Evolutionary conservation across 768 basidiomycete genomes (phyloP).

Genomic region (Podaxis sp.): DNA sequence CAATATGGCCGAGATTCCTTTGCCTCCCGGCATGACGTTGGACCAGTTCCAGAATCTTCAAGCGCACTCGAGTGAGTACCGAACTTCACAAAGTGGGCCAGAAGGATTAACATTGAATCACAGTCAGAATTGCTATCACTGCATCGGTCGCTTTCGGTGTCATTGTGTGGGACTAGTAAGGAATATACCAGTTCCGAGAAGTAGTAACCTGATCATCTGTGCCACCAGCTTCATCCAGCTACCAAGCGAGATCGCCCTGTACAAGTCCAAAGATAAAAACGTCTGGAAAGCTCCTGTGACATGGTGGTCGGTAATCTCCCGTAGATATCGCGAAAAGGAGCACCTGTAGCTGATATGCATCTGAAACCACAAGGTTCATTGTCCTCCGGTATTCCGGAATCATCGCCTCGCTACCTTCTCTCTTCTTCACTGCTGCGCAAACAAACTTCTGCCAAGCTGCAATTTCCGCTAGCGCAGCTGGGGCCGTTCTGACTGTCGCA

Average conservation of each 20-base stretch:
- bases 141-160: conserved; percentile 3
- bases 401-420: conserved; percentile 1
- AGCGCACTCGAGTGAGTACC: conserved; percentile 1
- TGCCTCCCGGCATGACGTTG: conserved; percentile 1
- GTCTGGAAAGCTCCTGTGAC: conserved; percentile 4
- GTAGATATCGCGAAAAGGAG: background rate
- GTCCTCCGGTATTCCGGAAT: conserved; percentile 5
- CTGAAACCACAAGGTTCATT: background rate
- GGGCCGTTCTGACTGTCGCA: conserved; percentile 2
- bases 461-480: background rate
- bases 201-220: background rate
- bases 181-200: background rate
- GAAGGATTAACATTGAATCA: too few species aligned
- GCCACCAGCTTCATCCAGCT: background rate
- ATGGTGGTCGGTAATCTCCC: background rate
- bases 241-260: conserved; percentile 5
- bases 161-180: conserved; percentile 8
- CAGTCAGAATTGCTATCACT: conserved; percentile 7
- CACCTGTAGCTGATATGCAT: background rate
- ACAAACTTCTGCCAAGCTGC: background rate
- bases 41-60: conserved; percentile 1
- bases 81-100: background rate
- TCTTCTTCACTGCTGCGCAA: conserved; percentile 5
- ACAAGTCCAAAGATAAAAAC: background rate
- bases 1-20: background rate